Evolutionary conservation across 345 rosid genomes (phyloP), one percentile per base, ranked within the genome.

Genomic region (Gossypium rotundifolium): DNA sequence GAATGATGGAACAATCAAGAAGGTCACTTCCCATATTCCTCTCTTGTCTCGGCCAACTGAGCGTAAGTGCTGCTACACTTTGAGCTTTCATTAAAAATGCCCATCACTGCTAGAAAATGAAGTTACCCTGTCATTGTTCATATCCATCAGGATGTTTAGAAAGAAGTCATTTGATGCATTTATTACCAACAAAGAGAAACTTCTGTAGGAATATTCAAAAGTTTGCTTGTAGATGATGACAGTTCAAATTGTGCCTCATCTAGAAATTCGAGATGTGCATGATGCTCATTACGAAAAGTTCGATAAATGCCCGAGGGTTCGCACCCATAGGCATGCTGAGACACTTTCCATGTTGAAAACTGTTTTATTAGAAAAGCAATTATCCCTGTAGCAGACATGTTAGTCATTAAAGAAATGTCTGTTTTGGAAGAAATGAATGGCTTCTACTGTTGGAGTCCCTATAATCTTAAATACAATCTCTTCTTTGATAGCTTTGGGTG

Each of bases 1-100:
- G 23, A 68, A 70, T 70, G 20, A 70, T 20, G 81, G 80, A 59
- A 84, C 48, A 54, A 74, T 44, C 46, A 86, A 83, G 80, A 89
- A 84, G 88, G 80, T 71, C 29, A 79, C 83, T 60, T 71, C 89
- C 75, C 96, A 94, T 74, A 75, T 83, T 78, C 89, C 97, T 52
- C 79, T 94, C 38, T 77, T 89, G 81, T 85, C 81, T 51, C 90
- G 96, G 77, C 94, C 91, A 80, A 89, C 94, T 16, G 97, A 92
- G 85, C 97, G 97, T 89, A 86, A 87, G 97, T 87, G 48, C 64
- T 40, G 8, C 48, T 53, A 57, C 57, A 67, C 65, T 42, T 73
- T 53, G 13, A 54, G 46, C 58, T 22, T 73, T 44, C 60, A 54
- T 22, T 16, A 8, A 57, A 59, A 25, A 42, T 12, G 14, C 7